Percentiles rank a stretch among this genome's conserved stretches.
These are phyloP conservation scores for Aureobasidium namibiae DNA, from an alignment of 2,329 filamentous ascomycete species.

Conservation along the genomic window DNA sequence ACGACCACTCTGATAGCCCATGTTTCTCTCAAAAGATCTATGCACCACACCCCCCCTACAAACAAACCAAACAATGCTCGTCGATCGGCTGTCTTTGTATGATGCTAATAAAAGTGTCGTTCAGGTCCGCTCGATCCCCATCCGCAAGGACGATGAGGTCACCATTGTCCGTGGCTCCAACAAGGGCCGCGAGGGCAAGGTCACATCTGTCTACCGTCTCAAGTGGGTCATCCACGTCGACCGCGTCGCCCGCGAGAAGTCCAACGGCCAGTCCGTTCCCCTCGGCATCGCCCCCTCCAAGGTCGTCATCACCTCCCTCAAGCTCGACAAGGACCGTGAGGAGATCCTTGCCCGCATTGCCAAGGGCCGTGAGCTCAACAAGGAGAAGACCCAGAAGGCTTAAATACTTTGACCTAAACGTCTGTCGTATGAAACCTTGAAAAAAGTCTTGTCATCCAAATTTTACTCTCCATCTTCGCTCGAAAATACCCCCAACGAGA, in stretches of 20 bases:
- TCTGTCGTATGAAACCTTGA: background rate
- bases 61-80: conserved; percentile 6
- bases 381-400: conserved; percentile 46
- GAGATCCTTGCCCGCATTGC: conserved; percentile 79
- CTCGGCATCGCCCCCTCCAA: conserved; percentile 94
- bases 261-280: conserved; percentile 89
- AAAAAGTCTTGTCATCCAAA: conserved; percentile 7
- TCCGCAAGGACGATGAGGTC: conserved; percentile 85
- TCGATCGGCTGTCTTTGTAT: conserved; percentile 10
- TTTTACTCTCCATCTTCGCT: background rate
- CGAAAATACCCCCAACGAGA: background rate
- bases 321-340: conserved; percentile 94
- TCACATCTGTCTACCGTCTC: conserved; percentile 94
- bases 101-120: conserved; percentile 7
- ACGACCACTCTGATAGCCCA: background rate
- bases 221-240: conserved; percentile 98
- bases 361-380: conserved; percentile 61
- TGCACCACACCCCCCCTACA: background rate
- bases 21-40: background rate
- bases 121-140: conserved; percentile 87
- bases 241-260: conserved; percentile 95
- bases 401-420: conserved; percentile 11
- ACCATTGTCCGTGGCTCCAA: conserved; percentile 83
- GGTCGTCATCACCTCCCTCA: conserved; percentile 97
- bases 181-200: conserved; percentile 98